Percentiles rank a stretch among this genome's conserved stretches.
These are phyloP conservation scores for Aspergillus carbonarius DNA, from an alignment of 2,329 filamentous ascomycete genomes.

Conservation along the genomic window DNA sequence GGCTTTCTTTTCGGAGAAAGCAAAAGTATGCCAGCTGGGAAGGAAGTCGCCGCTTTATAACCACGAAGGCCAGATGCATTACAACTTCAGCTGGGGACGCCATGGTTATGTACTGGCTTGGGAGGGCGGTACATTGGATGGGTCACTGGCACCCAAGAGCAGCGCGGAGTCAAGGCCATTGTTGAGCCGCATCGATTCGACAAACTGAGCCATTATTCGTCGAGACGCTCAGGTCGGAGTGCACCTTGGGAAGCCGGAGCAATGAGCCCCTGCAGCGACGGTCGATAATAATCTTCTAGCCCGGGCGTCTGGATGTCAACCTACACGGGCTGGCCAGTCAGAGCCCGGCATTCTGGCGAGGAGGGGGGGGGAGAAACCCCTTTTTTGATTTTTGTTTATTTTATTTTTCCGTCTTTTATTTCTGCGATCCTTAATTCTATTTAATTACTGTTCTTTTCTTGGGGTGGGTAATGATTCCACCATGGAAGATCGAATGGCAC, in stretches of 20 bases:
- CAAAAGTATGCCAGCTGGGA: neutral
- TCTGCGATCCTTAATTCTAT: neutral
- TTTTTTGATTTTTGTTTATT: conserved; percentile 2
- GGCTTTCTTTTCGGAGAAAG: neutral
- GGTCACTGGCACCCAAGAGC: neutral
- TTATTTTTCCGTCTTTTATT: neutral
- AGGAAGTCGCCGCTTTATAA: conserved; percentile 1
- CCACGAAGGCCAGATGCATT: conserved; percentile 10
- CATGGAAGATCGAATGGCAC: neutral
- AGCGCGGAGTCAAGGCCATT: conserved; percentile 8
- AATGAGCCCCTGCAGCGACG: conserved; percentile 3
- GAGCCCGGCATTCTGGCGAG: neutral
- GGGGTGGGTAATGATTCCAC: neutral
- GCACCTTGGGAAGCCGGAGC: conserved; percentile 3
- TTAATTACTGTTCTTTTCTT: neutral
- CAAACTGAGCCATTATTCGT: conserved; percentile 4
- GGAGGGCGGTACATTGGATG: conserved; percentile 2
- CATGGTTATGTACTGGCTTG: neutral
- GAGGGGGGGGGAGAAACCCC: no score
- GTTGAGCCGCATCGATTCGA: conserved; percentile 11
- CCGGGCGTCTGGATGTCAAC: conserved; percentile 1
- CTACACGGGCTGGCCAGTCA: neutral
- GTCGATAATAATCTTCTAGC: conserved; percentile 1
- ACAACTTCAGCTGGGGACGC: conserved; percentile 4
- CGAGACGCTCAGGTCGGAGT: neutral